Base-by-base conservation (phyloP, 176 grass and related monocot genomes). In the Paspalum notatum region DNA sequence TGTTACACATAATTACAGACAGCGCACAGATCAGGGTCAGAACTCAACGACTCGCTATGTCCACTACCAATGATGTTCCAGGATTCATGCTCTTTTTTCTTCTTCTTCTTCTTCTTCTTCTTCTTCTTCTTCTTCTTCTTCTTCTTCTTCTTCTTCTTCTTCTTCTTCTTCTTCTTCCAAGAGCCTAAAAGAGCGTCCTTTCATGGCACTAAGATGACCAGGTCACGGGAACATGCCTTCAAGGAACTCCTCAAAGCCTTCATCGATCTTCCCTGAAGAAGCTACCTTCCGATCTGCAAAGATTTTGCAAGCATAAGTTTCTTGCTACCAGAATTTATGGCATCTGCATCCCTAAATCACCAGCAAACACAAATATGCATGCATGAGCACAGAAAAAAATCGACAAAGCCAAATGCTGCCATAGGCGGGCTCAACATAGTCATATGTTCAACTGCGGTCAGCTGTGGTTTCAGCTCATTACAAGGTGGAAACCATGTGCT, bases 161-260 rank as follows among this genome's bases (percentile, higher is more conserved):
- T n/a, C n/a, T n/a, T n/a, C n/a, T n/a, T n/a, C n/a, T n/a, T n/a
- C n/a, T n/a, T 25, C 15, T 14, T 8, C 3, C 6, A 0, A 15
- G 66, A 15, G 12, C 45, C 0, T 50, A 5, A 8, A 67, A 24
- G 21, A 32, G 46, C 11, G 24, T 27, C 50, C n/a, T 46, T 25
- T 48, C 43, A 12, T 25, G 16, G 13, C 10, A 53, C 50, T 64
- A 32, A 45, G 21, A 55, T 25, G 16, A 55, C 66, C 42, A 12
- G 13, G 71, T 97, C 87, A 94, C 12, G 83, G 94, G 80, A 97
- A 94, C 94, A 94, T 94, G 68, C 94, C 91, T 50, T 92, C 89
- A 0, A 97, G 87, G 45, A 86, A 97, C 49, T 90, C 94, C 2
- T 88, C 88, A 3, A 94, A 97, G 13, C 80, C 90, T 13, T 97